phyloP scores from a whole-genome alignment of 768 basidiomycete genomes.

The Agrocybe pediades region DNA sequence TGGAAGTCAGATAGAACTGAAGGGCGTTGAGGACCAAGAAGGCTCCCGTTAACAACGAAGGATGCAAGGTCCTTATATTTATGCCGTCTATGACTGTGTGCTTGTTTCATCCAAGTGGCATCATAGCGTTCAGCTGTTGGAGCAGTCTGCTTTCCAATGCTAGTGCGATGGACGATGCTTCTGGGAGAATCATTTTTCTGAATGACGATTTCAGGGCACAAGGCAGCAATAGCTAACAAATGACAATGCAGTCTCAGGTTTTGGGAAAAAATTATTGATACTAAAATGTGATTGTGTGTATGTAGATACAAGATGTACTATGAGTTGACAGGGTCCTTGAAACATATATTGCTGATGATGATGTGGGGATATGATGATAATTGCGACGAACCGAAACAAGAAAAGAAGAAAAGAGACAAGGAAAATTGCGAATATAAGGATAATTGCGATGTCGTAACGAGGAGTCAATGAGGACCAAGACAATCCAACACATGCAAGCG shows the following conservation, averaged over 20 bases:
- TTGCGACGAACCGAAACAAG: slow-evolving; percentile 31
- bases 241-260: no score
- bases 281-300: slow-evolving; percentile 10
- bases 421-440: slow-evolving; percentile 20
- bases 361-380: slow-evolving; percentile 40
- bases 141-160: no score
- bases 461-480: slow-evolving; percentile 8
- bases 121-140: no score
- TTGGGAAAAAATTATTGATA: background rate
- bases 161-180: no score
- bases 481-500: background rate
- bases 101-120: no score
- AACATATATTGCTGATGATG: slow-evolving; percentile 25
- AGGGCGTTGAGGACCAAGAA: background rate
- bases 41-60: no score
- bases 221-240: no score
- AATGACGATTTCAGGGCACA: no score
- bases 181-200: no score
- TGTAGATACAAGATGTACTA: slow-evolving; percentile 29
- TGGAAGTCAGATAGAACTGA: background rate
- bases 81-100: no score
- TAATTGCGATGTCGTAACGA: slow-evolving; percentile 23
- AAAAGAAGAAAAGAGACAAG: slow-evolving; percentile 12
- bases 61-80: no score
- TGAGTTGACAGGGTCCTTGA: slow-evolving; percentile 24